Evolutionary conservation across 371 early-diverging fungal species (phyloP).

Genomic region (Syncephalastrum sp.): DNA sequence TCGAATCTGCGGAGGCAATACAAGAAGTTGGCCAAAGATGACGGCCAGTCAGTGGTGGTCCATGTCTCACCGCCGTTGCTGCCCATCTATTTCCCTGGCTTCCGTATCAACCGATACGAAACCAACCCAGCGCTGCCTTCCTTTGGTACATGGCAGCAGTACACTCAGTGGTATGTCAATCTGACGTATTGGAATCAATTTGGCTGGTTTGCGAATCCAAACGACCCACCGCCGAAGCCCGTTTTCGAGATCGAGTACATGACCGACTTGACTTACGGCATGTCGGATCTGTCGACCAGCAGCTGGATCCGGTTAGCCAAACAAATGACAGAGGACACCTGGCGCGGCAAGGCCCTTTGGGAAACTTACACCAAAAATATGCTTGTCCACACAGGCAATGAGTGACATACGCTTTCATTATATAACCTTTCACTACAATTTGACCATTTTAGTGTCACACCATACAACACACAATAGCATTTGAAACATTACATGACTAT

Average conservation of each 20-base stretch:
- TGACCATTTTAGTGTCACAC: too few species aligned
- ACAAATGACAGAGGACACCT: constrained; percentile 19
- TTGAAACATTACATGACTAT: too few species aligned
- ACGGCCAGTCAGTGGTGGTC: constrained; percentile 38
- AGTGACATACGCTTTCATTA: too few species aligned
- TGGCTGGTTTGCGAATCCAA: constrained; percentile 1
- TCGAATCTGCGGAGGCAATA: constrained; percentile 19
- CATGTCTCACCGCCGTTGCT: constrained; percentile 67
- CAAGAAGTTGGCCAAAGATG: constrained; percentile 3
- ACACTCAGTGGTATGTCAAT: constrained; percentile 29
- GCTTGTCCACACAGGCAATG: constrained; percentile 28
- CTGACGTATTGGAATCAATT: constrained; percentile 24
- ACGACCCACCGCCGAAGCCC: constrained; percentile 3
- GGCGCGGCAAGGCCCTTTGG: constrained; percentile 19
- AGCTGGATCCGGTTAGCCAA: constrained; percentile 46
- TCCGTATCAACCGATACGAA: constrained; percentile 62
- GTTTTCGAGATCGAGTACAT: constrained; percentile 49
- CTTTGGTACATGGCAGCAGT: constrained; percentile 26
- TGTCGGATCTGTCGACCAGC: constrained; percentile 50
- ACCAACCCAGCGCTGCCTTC: constrained; percentile 3
- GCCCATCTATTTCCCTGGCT: constrained; percentile 66
- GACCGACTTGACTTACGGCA: constrained; percentile 48
- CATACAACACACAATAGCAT: too few species aligned
- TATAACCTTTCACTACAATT: too few species aligned
- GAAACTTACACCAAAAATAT: constrained; percentile 22